Evolutionary conservation across 306 rosid species (phyloP).

Genomic region (Medicago lupulina): DNA sequence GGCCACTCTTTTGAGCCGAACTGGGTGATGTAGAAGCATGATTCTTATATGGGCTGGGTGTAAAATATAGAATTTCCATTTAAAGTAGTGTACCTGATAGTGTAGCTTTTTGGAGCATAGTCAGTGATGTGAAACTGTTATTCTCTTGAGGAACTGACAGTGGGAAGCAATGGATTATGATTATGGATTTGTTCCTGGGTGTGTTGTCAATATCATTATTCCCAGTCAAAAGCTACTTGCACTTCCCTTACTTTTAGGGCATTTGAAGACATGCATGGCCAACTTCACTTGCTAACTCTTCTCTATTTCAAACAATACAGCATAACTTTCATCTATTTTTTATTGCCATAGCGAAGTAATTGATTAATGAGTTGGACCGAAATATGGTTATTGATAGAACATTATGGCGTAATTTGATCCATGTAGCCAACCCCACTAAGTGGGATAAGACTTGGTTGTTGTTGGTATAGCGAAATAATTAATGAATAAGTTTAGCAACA

Average conservation of each 20-base stretch:
- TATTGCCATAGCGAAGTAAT: slow-evolving; percentile 13
- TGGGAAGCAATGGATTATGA: slow-evolving; percentile 14
- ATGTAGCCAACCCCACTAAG: no score
- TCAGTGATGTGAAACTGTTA: slow-evolving; percentile 5
- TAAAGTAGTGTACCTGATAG: slow-evolving; percentile 5
- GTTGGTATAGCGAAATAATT: background rate
- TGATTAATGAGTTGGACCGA: background rate
- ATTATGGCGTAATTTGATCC: no score
- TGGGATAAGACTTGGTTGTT: no score
- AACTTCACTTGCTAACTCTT: slow-evolving; percentile 24
- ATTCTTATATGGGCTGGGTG: background rate
- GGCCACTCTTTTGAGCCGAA: background rate
- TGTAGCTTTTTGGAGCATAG: slow-evolving; percentile 17
- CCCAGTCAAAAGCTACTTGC: slow-evolving; percentile 27
- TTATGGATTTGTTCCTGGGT: slow-evolving; percentile 17
- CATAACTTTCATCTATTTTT: slow-evolving; percentile 26
- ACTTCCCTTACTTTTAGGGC: slow-evolving; percentile 13
- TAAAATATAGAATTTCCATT: slow-evolving; percentile 5
- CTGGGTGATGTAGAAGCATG: background rate
- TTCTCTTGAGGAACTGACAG: background rate
- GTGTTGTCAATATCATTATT: slow-evolving; percentile 20
- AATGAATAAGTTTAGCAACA: slow-evolving; percentile 22
- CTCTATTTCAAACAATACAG: slow-evolving; percentile 18
- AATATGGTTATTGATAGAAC: no score
- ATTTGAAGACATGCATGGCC: slow-evolving; percentile 26